Percentiles rank a stretch among this genome's conserved stretches.
These are phyloP conservation scores for Podaxis sp. DNA, from an alignment of 768 basidiomycete genomes.

Conservation along the genomic window DNA sequence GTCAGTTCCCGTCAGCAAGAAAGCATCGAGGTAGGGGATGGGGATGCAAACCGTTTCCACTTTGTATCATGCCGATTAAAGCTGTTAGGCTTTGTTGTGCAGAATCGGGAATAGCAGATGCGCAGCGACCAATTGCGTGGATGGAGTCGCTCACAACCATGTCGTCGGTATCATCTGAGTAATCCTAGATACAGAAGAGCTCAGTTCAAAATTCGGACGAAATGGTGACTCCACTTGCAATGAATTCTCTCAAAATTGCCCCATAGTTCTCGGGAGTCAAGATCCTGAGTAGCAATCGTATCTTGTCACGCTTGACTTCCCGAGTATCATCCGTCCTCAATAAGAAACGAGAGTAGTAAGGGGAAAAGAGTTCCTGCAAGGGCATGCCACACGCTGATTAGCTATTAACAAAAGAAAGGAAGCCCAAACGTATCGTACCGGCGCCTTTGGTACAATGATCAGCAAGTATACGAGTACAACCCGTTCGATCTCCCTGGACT, in stretches of 20 bases:
- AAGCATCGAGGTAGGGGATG: not conserved
- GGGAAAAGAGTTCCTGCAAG: constrained; percentile 55
- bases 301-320: constrained; percentile 69
- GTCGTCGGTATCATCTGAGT: constrained; percentile 75
- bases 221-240: constrained; percentile 45
- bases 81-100: constrained; percentile 68
- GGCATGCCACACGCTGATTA: not conserved
- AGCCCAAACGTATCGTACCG: constrained; percentile 43
- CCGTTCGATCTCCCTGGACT: constrained; percentile 69
- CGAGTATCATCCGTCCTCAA: constrained; percentile 63
- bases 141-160: constrained; percentile 68
- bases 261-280: constrained; percentile 64
- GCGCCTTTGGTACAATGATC: constrained; percentile 55
- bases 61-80: constrained; percentile 78
- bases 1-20: not conserved
- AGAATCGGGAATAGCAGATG: constrained; percentile 62
- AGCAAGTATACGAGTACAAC: constrained; percentile 70
- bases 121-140: constrained; percentile 73
- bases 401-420: not conserved
- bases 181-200: constrained; percentile 48
- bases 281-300: constrained; percentile 66
- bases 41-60: constrained; percentile 53
- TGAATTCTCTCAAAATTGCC: constrained; percentile 75
- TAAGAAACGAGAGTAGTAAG: constrained; percentile 63
- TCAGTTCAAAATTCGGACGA: not conserved